Evolutionary conservation across 768 basidiomycete species (phyloP), one percentile per base, ranked within the genome.

Genomic region (Boletus sp.): DNA sequence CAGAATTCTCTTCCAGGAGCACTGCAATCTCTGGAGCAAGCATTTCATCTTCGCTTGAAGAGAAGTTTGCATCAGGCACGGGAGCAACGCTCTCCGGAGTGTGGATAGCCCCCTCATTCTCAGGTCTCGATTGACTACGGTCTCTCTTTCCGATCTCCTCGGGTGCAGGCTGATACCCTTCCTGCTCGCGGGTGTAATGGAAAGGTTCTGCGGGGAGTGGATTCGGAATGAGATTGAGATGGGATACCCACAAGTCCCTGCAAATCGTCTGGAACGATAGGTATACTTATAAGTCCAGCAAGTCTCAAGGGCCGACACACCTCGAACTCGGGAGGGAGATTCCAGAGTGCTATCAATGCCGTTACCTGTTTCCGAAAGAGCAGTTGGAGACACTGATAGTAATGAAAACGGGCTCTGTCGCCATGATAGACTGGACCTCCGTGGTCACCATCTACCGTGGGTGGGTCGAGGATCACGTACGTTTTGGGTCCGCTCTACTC

Each of bases 331-430:
- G 75, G 65, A 7, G 91, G 91, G 21, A 94, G 75, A n/a, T 74
- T 67, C 92, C 92, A 93, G 10, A 83, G 60, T 13, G 64, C 63
- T 5, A 66, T 78, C 53, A 93, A 69, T n/a, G 79, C 77, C 7
- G 72, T 74, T 13, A 93, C 73, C 69, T 97, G 93, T 61, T 85
- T 81, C 32, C 93, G 79, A 11, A 96, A 74, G 50, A 97, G 73
- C 1, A 92, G 72, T 69, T 97, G 95, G 34, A 91, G 75, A 62
- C 88, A 90, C 58, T 94, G 87, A 56, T 91, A 88, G 61, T 90
- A 91, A 53, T 88, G 83, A 65, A 80, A 93, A 37, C 84, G 79
- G 14, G 85, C 90, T 54, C 87, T 79, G 15, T 83, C 78, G 7
- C 93, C 93, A 61, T 93, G 87, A 63, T 93, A 95, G 41, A 92